A percentile compares a stretch with the other conserved stretches of the same genome.
Conservation (phyloP, 176 grass and related monocot genomes). For the Themeda triandra region DNA sequence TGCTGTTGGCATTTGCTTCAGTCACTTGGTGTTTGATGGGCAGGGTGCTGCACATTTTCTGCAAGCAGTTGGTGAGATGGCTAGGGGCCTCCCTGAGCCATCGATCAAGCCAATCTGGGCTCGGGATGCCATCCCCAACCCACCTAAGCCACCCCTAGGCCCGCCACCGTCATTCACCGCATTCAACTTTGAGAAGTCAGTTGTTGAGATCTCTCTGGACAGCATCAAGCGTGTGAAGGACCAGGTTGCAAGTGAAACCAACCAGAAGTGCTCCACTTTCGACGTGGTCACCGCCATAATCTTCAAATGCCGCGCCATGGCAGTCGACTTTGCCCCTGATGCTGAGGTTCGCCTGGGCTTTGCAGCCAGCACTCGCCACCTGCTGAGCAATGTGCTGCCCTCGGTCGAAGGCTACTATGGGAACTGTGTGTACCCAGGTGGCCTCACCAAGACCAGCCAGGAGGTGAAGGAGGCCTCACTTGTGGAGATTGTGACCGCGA, state of each 20-base stretch:
- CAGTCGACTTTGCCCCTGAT: conserved; percentile 31
- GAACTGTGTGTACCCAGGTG: conserved; percentile 61
- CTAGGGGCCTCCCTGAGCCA: conserved; percentile 38
- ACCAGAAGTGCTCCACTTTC: conserved; percentile 64
- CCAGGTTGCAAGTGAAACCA: conserved; percentile 39
- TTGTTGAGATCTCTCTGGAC: conserved; percentile 57
- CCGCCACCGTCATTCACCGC: conserved; percentile 32
- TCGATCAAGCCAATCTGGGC: conserved; percentile 54
- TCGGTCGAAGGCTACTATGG: conserved; percentile 65
- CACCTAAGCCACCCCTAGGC: conserved; percentile 48
- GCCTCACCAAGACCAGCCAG: conserved; percentile 31
- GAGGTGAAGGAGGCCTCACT: conserved; percentile 39
- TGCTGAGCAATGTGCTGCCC: conserved; percentile 51
- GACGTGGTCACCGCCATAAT: conserved; percentile 68
- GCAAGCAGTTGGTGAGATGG: conserved; percentile 65
- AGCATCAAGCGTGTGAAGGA: conserved; percentile 52
- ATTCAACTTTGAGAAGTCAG: conserved; percentile 50
- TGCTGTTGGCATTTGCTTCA: conserved; percentile 54
- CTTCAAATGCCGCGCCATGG: conserved; percentile 56
- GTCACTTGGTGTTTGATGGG: conserved; percentile 66
- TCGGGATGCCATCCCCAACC: conserved; percentile 58
- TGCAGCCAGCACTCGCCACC: conserved; percentile 56
- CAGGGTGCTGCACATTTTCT: conserved; percentile 56
- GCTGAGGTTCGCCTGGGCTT: conserved; percentile 44
- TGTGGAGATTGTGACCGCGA: conserved; percentile 35